Base-by-base conservation (phyloP, 768 basidiomycete genomes). In the Lactarius deliciosus region DNA sequence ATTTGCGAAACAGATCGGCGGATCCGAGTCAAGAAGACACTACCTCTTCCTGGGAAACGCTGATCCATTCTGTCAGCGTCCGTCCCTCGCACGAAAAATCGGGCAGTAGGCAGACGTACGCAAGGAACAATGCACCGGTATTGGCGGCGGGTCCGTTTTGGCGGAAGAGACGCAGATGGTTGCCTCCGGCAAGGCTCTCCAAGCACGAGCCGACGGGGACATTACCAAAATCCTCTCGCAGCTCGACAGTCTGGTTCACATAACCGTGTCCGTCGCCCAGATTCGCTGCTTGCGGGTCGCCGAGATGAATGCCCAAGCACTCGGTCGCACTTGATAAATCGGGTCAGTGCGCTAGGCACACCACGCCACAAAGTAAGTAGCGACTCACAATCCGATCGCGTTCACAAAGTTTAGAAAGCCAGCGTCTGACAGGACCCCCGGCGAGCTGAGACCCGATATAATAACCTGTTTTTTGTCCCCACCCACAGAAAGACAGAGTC, bases 221-320 rank as follows among this genome's bases (percentile, higher is more conserved):
- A 25, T 71, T 68, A 65, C 77, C 81, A 56, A 76, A 82, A 61
- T 82, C 82, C 69, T 81, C 71, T 47, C 83, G 78, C 57, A 83
- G 72, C 68, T 82, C 81, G 30, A 78, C 50, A 25, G 79, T 79
- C 68, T 83, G 81, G 61, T 81, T 77, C 58, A 79, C 76, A 64
- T 71, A 77, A 15, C 80, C 81, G 30, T 81, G 75, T 0, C 82
- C 82, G 56, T 84, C 83, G 0, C 83, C 83, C 0, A 83, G 76
- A 70, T 84, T 79, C 6, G 81, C 83, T 1, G 73, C 72, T 72
- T 75, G 79, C n/a, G 73, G 75, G 50, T 53, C 72, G 1, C 79
- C 81, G 25, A 75, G 61, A 65, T 81, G 79, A 53, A 76, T 61
- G 6, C 69, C 72, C 7, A 76, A 63, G 61, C 75, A 76, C 57